phyloP scores from a whole-genome alignment of 495 filamentous ascomycete species.

The Neurospora sp. region DNA sequence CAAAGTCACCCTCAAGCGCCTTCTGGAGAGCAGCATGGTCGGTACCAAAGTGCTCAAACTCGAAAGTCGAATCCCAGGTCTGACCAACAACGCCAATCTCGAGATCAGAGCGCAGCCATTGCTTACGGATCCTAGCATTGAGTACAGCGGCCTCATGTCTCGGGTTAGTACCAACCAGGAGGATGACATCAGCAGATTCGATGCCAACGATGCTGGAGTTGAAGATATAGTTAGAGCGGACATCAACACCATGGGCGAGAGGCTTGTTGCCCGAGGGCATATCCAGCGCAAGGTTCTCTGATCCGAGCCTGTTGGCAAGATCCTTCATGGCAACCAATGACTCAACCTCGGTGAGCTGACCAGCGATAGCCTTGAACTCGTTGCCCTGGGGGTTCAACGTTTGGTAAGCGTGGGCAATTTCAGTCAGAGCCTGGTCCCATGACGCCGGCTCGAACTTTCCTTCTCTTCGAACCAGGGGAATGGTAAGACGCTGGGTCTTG shows the following conservation, averaged over 20 bases:
- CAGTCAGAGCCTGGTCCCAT: slow-evolving; percentile 88
- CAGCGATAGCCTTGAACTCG: slow-evolving; percentile 92
- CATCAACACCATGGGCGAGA: slow-evolving; percentile 83
- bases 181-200: slow-evolving; percentile 85
- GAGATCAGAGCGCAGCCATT: slow-evolving; percentile 91
- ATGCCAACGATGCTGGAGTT: slow-evolving; percentile 91
- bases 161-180: slow-evolving; percentile 89
- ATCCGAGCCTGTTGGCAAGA: slow-evolving; percentile 86
- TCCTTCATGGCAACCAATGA: slow-evolving; percentile 95
- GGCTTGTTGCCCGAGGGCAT: slow-evolving; percentile 75
- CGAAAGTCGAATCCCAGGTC: slow-evolving; percentile 83
- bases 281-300: slow-evolving; percentile 90
- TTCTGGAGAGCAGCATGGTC: slow-evolving; percentile 70
- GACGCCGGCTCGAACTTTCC: slow-evolving; percentile 81
- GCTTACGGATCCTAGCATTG: slow-evolving; percentile 94
- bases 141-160: slow-evolving; percentile 88
- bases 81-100: slow-evolving; percentile 89
- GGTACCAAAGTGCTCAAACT: slow-evolving; percentile 77
- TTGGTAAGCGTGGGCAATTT: slow-evolving; percentile 68
- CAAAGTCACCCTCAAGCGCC: slow-evolving; percentile 75
- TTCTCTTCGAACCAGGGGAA: slow-evolving; percentile 77
- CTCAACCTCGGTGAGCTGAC: slow-evolving; percentile 82
- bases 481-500: slow-evolving; percentile 87
- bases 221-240: slow-evolving; percentile 90
- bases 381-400: slow-evolving; percentile 69